Evolutionary conservation across 2,329 filamentous ascomycete species (phyloP).

Genomic region (Aphanoascus verrucosus): DNA sequence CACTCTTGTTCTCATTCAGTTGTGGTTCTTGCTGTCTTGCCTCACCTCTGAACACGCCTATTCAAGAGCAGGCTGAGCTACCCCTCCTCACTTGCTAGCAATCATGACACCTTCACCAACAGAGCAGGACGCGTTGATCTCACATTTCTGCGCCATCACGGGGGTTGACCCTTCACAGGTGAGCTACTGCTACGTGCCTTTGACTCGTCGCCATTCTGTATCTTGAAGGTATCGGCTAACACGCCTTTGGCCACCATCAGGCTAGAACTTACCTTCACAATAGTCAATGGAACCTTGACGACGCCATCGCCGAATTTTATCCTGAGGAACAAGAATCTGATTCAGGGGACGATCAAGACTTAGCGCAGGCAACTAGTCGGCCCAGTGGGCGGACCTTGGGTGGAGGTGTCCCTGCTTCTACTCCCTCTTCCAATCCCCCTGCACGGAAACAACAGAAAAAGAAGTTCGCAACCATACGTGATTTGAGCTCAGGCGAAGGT

Average conservation of each 20-base stretch:
- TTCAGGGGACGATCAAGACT: constrained; percentile 25
- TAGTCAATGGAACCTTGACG: constrained; percentile 55
- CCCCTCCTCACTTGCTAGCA: not conserved
- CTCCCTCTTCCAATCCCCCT: constrained; percentile 24
- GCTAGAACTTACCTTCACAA: constrained; percentile 56
- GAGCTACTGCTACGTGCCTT: constrained; percentile 15
- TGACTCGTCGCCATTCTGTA: not conserved
- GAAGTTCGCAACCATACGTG: constrained; percentile 40
- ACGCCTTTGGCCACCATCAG: constrained; percentile 32
- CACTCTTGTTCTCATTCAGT: too few species aligned
- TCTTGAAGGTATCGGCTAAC: not conserved
- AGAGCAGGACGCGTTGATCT: constrained; percentile 36
- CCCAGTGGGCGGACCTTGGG: constrained; percentile 27
- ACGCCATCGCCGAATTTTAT: constrained; percentile 54
- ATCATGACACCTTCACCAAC: constrained; percentile 28
- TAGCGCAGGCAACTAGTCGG: constrained; percentile 12
- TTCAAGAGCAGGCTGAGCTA: not conserved
- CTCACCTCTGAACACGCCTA: not conserved
- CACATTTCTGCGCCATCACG: constrained; percentile 49
- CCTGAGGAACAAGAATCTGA: constrained; percentile 35
- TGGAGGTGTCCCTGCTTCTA: constrained; percentile 24
- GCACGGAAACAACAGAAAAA: constrained; percentile 30
- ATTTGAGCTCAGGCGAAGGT: constrained; percentile 31
- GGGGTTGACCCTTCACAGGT: constrained; percentile 42
- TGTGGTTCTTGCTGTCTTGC: not conserved